Evolutionary conservation across 1,284 basidiomycete genomes (phyloP).

Genomic region (Agaricales sp.): DNA sequence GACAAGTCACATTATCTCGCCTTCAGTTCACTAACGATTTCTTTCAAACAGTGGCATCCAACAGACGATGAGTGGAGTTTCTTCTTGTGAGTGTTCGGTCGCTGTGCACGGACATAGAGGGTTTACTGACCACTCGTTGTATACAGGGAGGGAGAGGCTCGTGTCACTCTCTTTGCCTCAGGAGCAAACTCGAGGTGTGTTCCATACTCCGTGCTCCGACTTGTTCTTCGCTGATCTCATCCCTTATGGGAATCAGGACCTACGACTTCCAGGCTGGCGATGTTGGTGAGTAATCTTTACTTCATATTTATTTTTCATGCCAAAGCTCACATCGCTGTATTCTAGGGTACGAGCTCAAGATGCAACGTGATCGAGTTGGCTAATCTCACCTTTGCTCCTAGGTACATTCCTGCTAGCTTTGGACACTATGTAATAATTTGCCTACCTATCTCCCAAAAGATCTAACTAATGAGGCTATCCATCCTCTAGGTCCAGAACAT

Average conservation of each 20-base stretch:
- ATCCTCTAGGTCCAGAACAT: constrained; percentile 55
- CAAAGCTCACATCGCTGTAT: not conserved
- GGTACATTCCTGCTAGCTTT: not conserved
- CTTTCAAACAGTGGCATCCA: constrained; percentile 36
- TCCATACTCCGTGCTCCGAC: not conserved
- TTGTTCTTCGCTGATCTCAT: not conserved
- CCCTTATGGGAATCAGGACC: not conserved
- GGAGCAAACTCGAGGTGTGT: constrained; percentile 20
- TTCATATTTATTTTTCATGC: constrained; percentile 17
- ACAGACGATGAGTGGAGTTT: constrained; percentile 34
- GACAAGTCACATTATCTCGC: constrained; percentile 12
- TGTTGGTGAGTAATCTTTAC: constrained; percentile 43
- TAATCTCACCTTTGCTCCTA: no score
- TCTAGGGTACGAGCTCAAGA: not conserved
- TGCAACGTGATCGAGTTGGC: no score
- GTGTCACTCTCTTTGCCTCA: constrained; percentile 30
- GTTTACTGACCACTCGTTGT: constrained; percentile 1
- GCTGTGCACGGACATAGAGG: no score
- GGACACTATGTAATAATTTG: not conserved
- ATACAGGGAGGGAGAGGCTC: constrained; percentile 33
- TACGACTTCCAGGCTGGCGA: constrained; percentile 35
- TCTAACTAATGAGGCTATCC: no score
- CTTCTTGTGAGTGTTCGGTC: constrained; percentile 18
- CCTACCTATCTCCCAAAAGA: no score
- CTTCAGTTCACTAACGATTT: not conserved